phyloP scores from a whole-genome alignment of 495 filamentous ascomycete genomes.

The Aspergillus bridgeri region DNA sequence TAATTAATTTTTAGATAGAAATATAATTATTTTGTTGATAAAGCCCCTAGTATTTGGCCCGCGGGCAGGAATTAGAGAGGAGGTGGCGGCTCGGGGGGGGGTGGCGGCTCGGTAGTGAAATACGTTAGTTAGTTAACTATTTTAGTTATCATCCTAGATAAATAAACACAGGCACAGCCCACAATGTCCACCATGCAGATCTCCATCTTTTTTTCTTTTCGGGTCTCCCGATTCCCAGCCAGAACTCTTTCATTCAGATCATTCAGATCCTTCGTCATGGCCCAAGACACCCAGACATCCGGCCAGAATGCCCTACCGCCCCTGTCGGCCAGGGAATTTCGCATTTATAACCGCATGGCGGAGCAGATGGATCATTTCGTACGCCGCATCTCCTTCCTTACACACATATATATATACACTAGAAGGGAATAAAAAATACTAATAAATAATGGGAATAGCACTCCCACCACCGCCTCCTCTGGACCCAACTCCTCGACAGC shows the following conservation, averaged over 20 bases:
- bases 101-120: no score
- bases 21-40: no score
- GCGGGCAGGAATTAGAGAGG: no score
- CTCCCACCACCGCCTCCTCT: conserved; percentile 70
- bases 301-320: conserved; percentile 24
- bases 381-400: conserved; percentile 14
- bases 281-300: neutral
- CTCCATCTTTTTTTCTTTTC: neutral
- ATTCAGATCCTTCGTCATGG: neutral
- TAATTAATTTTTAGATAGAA: no score
- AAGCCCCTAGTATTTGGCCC: no score
- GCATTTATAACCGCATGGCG: conserved; percentile 66
- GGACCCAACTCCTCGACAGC: conserved; percentile 65
- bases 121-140: no score
- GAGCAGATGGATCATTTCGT: conserved; percentile 77
- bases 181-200: neutral
- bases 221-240: neutral
- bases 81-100: no score
- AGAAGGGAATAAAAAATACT: neutral
- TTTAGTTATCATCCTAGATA: no score
- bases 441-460: conserved; percentile 51
- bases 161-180: no score
- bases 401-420: neutral
- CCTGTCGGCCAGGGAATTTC: conserved; percentile 55
- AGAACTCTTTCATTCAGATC: neutral